Conservation (phyloP, 345 rosid genomes). For the Reutealis trisperma region DNA sequence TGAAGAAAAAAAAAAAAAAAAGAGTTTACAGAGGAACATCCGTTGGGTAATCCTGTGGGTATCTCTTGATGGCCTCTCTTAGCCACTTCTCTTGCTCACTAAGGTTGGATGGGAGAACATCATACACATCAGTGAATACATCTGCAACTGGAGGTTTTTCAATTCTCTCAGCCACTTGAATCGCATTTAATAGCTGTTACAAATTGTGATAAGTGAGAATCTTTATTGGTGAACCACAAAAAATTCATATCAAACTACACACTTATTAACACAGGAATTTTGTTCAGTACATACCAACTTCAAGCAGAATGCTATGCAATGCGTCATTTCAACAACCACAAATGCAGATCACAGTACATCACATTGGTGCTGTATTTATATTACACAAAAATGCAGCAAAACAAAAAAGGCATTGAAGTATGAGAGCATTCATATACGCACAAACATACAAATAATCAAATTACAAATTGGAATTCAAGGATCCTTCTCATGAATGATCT, state of each 20-base stretch:
- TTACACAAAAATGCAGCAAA: not conserved
- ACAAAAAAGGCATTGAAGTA: not conserved
- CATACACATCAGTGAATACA: slow-evolving; percentile 75
- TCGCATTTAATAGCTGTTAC: slow-evolving; percentile 65
- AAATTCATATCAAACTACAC: not conserved
- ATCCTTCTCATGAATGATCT: not conserved
- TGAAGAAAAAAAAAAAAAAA: not conserved
- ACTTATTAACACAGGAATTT: not conserved
- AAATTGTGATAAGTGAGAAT: not conserved
- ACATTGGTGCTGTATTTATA: not conserved
- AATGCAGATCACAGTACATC: too few relatives aligned
- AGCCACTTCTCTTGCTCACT: slow-evolving; percentile 63
- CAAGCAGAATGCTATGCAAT: not conserved
- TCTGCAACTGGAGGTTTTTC: slow-evolving; percentile 69
- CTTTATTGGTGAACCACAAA: not conserved
- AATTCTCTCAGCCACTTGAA: slow-evolving; percentile 69
- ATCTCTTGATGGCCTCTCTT: slow-evolving; percentile 49
- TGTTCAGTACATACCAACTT: not conserved
- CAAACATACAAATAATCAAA: not conserved
- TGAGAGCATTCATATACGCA: too few relatives aligned
- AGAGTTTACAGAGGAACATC: slow-evolving; percentile 56
- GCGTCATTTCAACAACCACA: not conserved
- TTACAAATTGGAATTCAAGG: not conserved
- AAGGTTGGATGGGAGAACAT: slow-evolving; percentile 67
- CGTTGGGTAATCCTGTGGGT: slow-evolving; percentile 71